Conservation (phyloP, 306 rosid species). For the Senna siamea region DNA sequence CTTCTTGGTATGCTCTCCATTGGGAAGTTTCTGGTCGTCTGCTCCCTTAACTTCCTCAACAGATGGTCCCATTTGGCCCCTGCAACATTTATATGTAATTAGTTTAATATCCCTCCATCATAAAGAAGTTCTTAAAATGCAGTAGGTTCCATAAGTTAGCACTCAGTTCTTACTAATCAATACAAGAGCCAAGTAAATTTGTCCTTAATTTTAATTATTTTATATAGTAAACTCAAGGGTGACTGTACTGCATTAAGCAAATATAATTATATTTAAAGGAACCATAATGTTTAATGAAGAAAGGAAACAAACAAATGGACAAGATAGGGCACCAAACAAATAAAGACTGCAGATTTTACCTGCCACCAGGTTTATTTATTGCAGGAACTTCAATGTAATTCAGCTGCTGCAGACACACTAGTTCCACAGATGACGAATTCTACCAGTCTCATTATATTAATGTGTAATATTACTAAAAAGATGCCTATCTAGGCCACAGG, state of each 20-base stretch:
- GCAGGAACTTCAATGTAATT: not conserved
- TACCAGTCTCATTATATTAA: not conserved
- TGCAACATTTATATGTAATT: conserved; percentile 35
- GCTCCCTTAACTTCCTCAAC: conserved; percentile 33
- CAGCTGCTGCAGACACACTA: not conserved
- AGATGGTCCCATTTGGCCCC: conserved; percentile 54
- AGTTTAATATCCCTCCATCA: conserved; percentile 13
- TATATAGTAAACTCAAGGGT: not conserved
- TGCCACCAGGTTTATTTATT: conserved; percentile 1
- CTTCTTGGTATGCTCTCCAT: conserved; percentile 37
- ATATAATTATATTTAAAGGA: conserved; percentile 4
- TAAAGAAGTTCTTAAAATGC: not conserved
- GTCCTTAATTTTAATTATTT: not conserved
- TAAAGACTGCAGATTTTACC: not conserved
- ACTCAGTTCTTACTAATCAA: not conserved
- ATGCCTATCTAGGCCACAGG: not conserved
- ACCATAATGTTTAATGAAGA: not conserved
- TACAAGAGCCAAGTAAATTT: conserved; percentile 20
- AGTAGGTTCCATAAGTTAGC: not conserved
- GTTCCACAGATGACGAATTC: conserved; percentile 2
- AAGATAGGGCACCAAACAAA: not conserved
- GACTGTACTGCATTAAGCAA: not conserved
- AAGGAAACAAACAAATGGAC: conserved; percentile 1
- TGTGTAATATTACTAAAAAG: not conserved
- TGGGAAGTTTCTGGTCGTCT: conserved; percentile 37